Evolutionary conservation across 2,329 filamentous ascomycete genomes (phyloP).

Genomic region (Colletotrichum sp.): DNA sequence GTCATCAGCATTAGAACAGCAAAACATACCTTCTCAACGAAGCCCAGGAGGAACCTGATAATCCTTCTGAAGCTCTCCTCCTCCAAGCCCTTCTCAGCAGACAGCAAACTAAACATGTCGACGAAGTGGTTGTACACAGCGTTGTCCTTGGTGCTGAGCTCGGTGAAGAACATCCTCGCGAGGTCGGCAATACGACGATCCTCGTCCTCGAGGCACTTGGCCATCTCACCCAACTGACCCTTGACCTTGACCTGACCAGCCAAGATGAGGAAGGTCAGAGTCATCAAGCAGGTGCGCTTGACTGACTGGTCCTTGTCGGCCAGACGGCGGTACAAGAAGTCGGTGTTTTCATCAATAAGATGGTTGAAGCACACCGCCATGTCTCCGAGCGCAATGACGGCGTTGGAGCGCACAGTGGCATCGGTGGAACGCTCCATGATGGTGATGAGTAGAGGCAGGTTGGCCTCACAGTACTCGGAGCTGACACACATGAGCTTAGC

Average conservation of each 20-base stretch:
- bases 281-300: slow-evolving; percentile 98
- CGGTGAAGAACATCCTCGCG: slow-evolving; percentile 97
- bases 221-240: slow-evolving; percentile 98
- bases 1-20: neutral
- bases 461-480: slow-evolving; percentile 92
- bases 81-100: slow-evolving; percentile 78
- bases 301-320: slow-evolving; percentile 89
- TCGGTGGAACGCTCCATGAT: slow-evolving; percentile 96
- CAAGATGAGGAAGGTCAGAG: slow-evolving; percentile 93
- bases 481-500: slow-evolving; percentile 99
- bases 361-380: slow-evolving; percentile 99
- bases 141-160: slow-evolving; percentile 97
- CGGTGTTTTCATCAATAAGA: slow-evolving; percentile 97
- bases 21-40: slow-evolving; percentile 88
- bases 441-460: slow-evolving; percentile 92
- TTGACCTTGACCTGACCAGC: slow-evolving; percentile 99
- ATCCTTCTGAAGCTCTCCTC: slow-evolving; percentile 88
- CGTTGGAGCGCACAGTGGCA: slow-evolving; percentile 91
- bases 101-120: slow-evolving; percentile 95
- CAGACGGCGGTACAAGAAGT: slow-evolving; percentile 93
- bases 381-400: slow-evolving; percentile 94
- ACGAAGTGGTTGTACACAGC: slow-evolving; percentile 99
- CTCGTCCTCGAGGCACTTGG: slow-evolving; percentile 96
- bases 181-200: slow-evolving; percentile 94
- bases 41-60: slow-evolving; percentile 90